Conservation (phyloP, 176 grass and related monocot genomes). For the Cenchrus fungigraminus region DNA sequence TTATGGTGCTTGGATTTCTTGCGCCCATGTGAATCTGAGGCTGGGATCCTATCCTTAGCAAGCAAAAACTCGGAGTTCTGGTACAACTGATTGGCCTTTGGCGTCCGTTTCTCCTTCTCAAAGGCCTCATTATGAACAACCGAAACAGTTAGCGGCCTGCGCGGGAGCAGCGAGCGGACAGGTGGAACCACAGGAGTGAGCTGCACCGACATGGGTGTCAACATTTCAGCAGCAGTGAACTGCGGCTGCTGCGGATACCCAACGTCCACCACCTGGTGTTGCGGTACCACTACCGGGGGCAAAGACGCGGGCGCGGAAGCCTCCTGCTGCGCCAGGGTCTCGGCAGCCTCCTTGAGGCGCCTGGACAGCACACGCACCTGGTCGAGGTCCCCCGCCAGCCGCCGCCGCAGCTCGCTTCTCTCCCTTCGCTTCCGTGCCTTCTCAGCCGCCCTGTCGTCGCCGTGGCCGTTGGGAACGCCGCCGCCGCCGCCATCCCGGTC, state of each 20-base stretch:
- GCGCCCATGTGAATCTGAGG: slow-evolving; percentile 59
- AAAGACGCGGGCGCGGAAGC: not conserved
- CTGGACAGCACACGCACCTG: slow-evolving; percentile 76
- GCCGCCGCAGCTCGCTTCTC: slow-evolving; percentile 65
- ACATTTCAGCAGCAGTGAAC: slow-evolving; percentile 47
- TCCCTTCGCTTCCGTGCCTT: slow-evolving; percentile 57
- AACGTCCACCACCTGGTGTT: slow-evolving; percentile 27
- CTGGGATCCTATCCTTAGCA: slow-evolving; percentile 85
- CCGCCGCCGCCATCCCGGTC: slow-evolving; percentile 26
- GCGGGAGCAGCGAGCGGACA: slow-evolving; percentile 16
- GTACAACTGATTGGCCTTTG: slow-evolving; percentile 80
- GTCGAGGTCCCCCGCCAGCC: slow-evolving; percentile 72
- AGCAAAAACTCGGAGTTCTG: slow-evolving; percentile 84
- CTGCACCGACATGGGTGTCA: slow-evolving; percentile 32
- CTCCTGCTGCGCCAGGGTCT: slow-evolving; percentile 41
- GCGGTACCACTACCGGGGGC: not conserved
- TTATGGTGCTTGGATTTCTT: slow-evolving; percentile 78
- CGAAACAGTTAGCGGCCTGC: slow-evolving; percentile 51
- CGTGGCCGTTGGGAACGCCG: slow-evolving; percentile 50
- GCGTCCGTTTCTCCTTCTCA: slow-evolving; percentile 86
- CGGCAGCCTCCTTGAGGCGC: slow-evolving; percentile 55
- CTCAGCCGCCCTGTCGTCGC: slow-evolving; percentile 15
- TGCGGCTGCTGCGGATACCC: slow-evolving; percentile 55
- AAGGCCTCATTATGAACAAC: slow-evolving; percentile 59
- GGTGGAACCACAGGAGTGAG: slow-evolving; percentile 2